Base-by-base conservation (phyloP, 2,329 filamentous ascomycete species). In the Thielaviopsis punctulata region DNA sequence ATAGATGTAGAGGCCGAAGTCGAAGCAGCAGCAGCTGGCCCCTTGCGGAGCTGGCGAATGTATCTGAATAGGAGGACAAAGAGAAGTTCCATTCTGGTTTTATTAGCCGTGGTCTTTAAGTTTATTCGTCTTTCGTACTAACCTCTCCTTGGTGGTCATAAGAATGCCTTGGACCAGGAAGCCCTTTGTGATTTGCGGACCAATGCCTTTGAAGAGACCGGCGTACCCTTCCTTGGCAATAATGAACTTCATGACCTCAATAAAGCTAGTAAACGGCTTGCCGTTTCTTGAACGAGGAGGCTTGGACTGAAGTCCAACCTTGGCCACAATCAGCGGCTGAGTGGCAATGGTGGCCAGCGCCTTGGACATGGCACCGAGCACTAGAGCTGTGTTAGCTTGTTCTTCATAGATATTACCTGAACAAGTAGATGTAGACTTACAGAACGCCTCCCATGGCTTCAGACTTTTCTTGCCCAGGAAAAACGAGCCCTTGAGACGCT, bases 111-210 rank as follows among this genome's bases (percentile, higher is more conserved):
- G 3, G 45, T 21, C 9, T 30, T 22, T 13, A 27, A 24, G 13
- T 23, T 43, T 15, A n/a, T 13, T n/a, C 2, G 8, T 13, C 12
- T 12, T 8, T 3, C n/a, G 18, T 2, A 61, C 73, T 59, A 73
- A 88, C 85, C 88, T 78, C 69, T 98, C 92, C 69, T 98, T 98
- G 47, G 88, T 92, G 88, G 95, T 98, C 92, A 98, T 98, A 39
- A 98, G 72, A 52, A 98, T 79, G 48, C 92, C 92, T 63, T 98
- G 92, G 2, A 98, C 92, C 48, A 98, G 65, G 50, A 98, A 69
- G 1, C 92, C 92, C 68, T 98, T 98, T 55, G 88, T 67, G 49
- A 98, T 84, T 66, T 98, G 92, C 2, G 92, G 92, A 0, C 80
- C 88, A 59, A 98, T 95, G 43, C 92, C 92, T 70, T 98, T 98